Evolutionary conservation across 2,329 filamentous ascomycete species (phyloP).

Genomic region (Fusarium marasasianum): DNA sequence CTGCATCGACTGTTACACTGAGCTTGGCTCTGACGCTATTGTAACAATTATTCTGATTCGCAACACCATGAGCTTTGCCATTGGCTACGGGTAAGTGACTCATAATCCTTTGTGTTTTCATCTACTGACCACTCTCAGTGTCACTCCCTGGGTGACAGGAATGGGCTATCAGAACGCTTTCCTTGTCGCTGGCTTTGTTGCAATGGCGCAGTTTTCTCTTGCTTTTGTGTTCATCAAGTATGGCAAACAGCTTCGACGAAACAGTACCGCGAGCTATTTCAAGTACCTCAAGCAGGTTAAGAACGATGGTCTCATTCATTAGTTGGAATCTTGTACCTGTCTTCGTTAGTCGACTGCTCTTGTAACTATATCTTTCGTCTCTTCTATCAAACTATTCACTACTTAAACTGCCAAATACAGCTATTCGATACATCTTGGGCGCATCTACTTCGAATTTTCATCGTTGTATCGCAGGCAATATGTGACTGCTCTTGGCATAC

Average conservation of each 20-base stretch:
- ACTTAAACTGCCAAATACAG: rapidly evolving
- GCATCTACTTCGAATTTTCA: background rate
- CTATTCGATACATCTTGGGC: background rate
- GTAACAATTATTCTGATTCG: background rate
- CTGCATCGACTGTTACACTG: background rate
- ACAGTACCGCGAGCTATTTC: background rate
- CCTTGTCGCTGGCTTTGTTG: background rate
- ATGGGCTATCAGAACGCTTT: background rate
- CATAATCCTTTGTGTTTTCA: rapidly evolving
- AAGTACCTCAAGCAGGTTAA: background rate
- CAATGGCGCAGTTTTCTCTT: background rate
- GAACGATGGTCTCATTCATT: background rate
- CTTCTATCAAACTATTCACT: rapidly evolving
- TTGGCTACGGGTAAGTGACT: background rate
- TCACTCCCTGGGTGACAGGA: background rate
- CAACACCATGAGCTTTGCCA: background rate
- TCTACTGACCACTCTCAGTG: background rate
- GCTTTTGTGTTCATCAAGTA: background rate
- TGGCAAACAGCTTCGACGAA: background rate
- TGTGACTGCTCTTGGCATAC: too few relatives aligned
- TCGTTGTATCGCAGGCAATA: background rate
- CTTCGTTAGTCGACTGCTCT: rapidly evolving
- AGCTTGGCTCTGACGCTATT: background rate
- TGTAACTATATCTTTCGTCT: background rate
- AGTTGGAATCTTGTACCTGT: rapidly evolving